Percentiles rank a stretch among this genome's conserved stretches.
These are phyloP conservation scores for Neurospora terricola DNA, from an alignment of 495 filamentous ascomycete genomes.

Conservation along the genomic window DNA sequence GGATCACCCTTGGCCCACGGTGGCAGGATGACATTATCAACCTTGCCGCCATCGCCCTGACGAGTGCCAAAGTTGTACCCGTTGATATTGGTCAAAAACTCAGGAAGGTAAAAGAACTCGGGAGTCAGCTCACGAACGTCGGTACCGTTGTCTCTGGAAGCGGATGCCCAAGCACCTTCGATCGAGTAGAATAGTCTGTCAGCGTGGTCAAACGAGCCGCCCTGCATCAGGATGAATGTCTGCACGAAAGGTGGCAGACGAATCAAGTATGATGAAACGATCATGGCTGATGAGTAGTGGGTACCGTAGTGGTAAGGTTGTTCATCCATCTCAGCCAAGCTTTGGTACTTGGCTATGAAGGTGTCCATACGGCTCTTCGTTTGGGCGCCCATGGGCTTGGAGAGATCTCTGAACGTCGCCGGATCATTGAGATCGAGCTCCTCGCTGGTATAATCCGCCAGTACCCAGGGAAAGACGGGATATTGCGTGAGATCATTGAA, in stretches of 20 bases:
- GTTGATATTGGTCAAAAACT: slow-evolving; percentile 87
- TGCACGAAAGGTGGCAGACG: slow-evolving; percentile 92
- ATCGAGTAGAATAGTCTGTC: slow-evolving; percentile 94
- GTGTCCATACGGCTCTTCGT: slow-evolving; percentile 60
- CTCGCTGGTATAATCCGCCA: slow-evolving; percentile 95
- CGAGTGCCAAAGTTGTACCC: slow-evolving; percentile 83
- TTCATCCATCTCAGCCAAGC: slow-evolving; percentile 87
- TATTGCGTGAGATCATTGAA: slow-evolving; percentile 99
- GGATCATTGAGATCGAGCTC: slow-evolving; percentile 81
- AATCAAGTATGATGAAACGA: slow-evolving; percentile 91
- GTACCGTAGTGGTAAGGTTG: slow-evolving; percentile 94
- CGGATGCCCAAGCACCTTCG: slow-evolving; percentile 80
- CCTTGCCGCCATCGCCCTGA: slow-evolving; percentile 65
- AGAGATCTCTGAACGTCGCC: slow-evolving; percentile 77
- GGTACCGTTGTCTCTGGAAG: slow-evolving; percentile 79
- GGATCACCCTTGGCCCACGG: slow-evolving; percentile 97
- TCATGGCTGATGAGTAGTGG: slow-evolving; percentile 98
- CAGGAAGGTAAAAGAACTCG: slow-evolving; percentile 93
- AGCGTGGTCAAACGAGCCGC: slow-evolving; percentile 92
- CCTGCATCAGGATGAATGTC: slow-evolving; percentile 93
- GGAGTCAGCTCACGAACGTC: slow-evolving; percentile 92
- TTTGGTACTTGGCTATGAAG: slow-evolving; percentile 73
- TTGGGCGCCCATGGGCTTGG: slow-evolving; percentile 97
- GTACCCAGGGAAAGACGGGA: slow-evolving; percentile 94
- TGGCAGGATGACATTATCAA: slow-evolving; percentile 77